Base-by-base conservation (phyloP, 768 basidiomycete genomes). In the Leccinellum albellum region DNA sequence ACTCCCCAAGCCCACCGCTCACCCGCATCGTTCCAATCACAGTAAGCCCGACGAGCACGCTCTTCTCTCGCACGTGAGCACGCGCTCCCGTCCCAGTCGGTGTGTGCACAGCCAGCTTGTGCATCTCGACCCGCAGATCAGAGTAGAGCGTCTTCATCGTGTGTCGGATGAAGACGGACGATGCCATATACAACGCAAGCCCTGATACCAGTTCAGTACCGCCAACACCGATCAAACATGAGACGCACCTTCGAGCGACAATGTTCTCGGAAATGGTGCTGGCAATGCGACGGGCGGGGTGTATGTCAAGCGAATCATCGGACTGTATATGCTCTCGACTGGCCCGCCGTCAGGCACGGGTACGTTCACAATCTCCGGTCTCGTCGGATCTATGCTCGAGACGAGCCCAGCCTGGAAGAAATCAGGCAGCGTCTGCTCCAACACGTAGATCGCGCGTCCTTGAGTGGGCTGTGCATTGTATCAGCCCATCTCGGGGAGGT, bases 101-200 rank as follows among this genome's bases (percentile, higher is more conserved):
- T 21, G 66, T 55, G 15, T 70, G 63, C 14, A 76, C 71, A 1
- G 64, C 66, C 46, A 86, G 69, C 64, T 81, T 85, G 21, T 75
- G 76, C 40, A 89, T 70, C 37, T 77, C 76, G 35, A 92, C 80
- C 4, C 65, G 70, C 33, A 89, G 73, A 66, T 89, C 84, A 12
- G 85, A 79, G 66, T 89, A 91, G 15, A 91, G 69, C 13, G 90
- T 85, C 65, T 84, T 88, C 67, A 92, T 79, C 5, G 89, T 87
- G 59, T 87, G 88, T 20, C 86, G 79, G 20, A 91, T 73, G 60
- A 91, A 81, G 3, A 80, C 79, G 3, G 88, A 83, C 0, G 88
- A 88, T 1, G 87, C 81, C 58, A 85, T 76, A 70, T 91, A 92
- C 29, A 91, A 63, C 8, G 85, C 82, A 4, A 88, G 68, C n/a